These are phyloP conservation scores for Zalerion maritima DNA, from an alignment of 495 filamentous ascomycete species.

Conservation along the genomic window DNA sequence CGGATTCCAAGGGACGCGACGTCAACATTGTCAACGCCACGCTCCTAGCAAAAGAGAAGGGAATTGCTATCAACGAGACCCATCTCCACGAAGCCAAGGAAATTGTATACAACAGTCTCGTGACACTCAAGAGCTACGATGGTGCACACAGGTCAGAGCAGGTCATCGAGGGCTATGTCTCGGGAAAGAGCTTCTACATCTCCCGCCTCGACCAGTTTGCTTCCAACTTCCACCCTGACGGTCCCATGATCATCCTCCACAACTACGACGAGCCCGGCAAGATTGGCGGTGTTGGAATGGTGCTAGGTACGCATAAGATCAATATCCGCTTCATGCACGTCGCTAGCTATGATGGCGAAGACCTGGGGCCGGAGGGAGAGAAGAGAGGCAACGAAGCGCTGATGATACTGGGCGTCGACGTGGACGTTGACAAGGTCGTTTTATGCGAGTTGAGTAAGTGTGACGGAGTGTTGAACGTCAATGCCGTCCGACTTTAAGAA, in stretches of 20 bases:
- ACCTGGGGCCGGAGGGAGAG: conserved; percentile 23
- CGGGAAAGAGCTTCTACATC: conserved; percentile 42
- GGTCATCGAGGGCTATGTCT: conserved; percentile 51
- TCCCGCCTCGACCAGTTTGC: conserved; percentile 49
- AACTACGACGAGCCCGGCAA: conserved; percentile 62
- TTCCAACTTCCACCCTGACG: conserved; percentile 47
- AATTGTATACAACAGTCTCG: conserved; percentile 41
- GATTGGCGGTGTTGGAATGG: conserved; percentile 53
- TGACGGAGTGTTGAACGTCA: conserved; percentile 49
- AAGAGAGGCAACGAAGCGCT: conserved; percentile 40
- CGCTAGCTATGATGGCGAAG: conserved; percentile 32
- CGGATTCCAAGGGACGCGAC: conserved; percentile 40
- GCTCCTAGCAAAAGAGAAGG: conserved; percentile 50
- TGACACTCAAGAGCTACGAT: conserved; percentile 34
- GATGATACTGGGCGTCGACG: conserved; percentile 58
- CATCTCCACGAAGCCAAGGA: conserved; percentile 34
- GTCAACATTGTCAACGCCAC: conserved; percentile 66
- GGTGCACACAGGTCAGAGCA: conserved; percentile 24
- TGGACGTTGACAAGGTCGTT: conserved; percentile 38
- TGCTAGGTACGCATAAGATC: conserved; percentile 45
- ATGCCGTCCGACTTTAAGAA: conserved; percentile 35
- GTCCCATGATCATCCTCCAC: conserved; percentile 48
- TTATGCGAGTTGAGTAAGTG: conserved; percentile 35
- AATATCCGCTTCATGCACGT: conserved; percentile 65
- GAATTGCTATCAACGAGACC: conserved; percentile 53